These are phyloP conservation scores for Colletotrichum coccodes DNA, from an alignment of 2,329 filamentous ascomycete species.

Conservation along the genomic window DNA sequence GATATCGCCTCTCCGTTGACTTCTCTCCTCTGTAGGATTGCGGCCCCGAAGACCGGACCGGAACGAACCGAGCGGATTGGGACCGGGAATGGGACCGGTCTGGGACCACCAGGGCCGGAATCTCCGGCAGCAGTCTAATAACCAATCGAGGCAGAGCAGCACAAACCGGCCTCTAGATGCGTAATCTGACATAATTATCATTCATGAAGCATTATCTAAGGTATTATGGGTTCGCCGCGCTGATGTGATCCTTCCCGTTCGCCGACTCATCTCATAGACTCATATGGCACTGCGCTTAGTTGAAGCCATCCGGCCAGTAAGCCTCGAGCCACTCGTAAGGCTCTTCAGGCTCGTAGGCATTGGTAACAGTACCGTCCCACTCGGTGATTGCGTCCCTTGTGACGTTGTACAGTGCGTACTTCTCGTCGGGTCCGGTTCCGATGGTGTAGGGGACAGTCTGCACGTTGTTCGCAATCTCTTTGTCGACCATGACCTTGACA, in stretches of 20 bases:
- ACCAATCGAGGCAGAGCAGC: no score
- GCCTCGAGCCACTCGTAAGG: constrained; percentile 66
- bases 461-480: constrained; percentile 43
- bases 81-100: no score
- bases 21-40: neutral
- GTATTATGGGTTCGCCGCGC: neutral
- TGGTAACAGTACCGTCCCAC: constrained; percentile 37
- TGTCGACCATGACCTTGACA: constrained; percentile 38
- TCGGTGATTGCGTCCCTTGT: constrained; percentile 39
- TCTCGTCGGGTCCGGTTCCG: constrained; percentile 40
- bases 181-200: no score
- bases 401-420: constrained; percentile 40
- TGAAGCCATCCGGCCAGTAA: constrained; percentile 51
- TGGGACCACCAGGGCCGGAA: no score
- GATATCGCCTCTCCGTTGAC: neutral
- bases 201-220: neutral
- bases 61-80: no score
- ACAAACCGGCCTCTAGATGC: no score
- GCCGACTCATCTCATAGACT: neutral
- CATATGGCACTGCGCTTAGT: neutral
- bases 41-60: neutral
- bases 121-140: no score
- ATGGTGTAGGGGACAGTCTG: constrained; percentile 39
- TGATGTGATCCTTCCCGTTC: neutral
- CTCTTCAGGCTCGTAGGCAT: constrained; percentile 39